Evolutionary conservation across 2,329 filamentous ascomycete species (phyloP).

Genomic region (Grosmannia clavigera): DNA sequence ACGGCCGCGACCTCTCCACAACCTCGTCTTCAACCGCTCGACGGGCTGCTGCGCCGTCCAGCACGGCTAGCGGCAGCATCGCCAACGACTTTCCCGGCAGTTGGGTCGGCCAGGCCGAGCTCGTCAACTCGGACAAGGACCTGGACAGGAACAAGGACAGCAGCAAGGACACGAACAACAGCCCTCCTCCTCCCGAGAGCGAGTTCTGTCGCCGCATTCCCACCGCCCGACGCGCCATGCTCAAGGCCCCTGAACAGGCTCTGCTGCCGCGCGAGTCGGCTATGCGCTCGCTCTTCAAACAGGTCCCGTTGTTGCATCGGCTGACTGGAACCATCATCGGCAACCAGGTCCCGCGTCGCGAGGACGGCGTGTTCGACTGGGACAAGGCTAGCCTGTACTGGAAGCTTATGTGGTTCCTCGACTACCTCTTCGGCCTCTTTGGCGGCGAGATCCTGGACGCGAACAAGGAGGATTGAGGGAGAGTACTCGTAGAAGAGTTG

Average conservation of each 20-base stretch:
- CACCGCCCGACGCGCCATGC: conserved; percentile 49
- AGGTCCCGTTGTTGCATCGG: conserved; percentile 59
- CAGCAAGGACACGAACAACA: neutral
- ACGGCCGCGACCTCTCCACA: conserved; percentile 5
- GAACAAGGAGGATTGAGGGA: conserved; percentile 44
- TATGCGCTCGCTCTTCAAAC: conserved; percentile 49
- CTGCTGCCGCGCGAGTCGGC: conserved; percentile 56
- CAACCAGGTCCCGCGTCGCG: conserved; percentile 58
- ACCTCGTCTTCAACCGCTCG: conserved; percentile 20
- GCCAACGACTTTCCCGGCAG: conserved; percentile 1
- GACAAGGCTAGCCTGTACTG: conserved; percentile 53
- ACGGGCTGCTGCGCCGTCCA: neutral
- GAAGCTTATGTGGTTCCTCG: conserved; percentile 53
- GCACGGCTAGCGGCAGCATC: conserved; percentile 9
- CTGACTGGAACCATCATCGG: conserved; percentile 64
- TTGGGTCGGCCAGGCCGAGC: neutral
- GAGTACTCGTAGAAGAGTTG: too few species aligned
- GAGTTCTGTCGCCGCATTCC: conserved; percentile 52
- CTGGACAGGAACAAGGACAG: too few species aligned
- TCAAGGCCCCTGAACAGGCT: conserved; percentile 58
- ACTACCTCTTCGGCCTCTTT: conserved; percentile 45
- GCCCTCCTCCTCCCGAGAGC: conserved; percentile 10
- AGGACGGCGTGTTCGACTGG: conserved; percentile 68
- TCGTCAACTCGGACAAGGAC: neutral
- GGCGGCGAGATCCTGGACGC: conserved; percentile 43